These are phyloP conservation scores for Sonneratia caseolaris DNA, from an alignment of 345 rosid species.

Conservation along the genomic window DNA sequence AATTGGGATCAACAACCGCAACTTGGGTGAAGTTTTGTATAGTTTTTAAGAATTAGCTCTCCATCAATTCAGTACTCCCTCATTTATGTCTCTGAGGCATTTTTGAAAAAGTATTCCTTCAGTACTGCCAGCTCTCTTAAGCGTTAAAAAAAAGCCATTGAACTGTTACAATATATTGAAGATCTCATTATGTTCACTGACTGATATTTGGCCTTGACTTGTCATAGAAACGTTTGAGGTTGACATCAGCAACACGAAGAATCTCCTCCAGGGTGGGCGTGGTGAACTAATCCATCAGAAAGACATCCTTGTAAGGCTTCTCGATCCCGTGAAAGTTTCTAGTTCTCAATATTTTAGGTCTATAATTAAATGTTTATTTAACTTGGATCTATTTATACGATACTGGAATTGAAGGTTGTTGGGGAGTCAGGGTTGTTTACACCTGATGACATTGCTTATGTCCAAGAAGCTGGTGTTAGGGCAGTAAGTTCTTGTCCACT, in stretches of 20 bases:
- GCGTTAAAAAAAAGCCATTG: neutral
- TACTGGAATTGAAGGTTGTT: conserved; percentile 44
- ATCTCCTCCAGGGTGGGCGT: conserved; percentile 73
- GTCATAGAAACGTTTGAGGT: conserved; percentile 74
- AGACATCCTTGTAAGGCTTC: conserved; percentile 63
- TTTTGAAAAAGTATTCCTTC: neutral
- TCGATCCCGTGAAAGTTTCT: conserved; percentile 4
- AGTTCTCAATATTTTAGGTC: neutral
- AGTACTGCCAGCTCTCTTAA: too few species aligned
- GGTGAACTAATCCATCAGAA: conserved; percentile 59
- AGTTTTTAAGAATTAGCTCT: neutral
- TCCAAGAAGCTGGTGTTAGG: conserved; percentile 88
- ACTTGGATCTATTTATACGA: conserved; percentile 3
- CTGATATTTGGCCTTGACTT: conserved; percentile 6
- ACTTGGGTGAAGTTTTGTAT: conserved; percentile 45
- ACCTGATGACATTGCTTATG: conserved; percentile 66
- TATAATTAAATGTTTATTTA: neutral
- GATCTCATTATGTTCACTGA: neutral
- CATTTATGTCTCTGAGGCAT: neutral
- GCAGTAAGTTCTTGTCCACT: conserved; percentile 47
- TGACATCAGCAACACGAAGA: conserved; percentile 77
- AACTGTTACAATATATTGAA: neutral
- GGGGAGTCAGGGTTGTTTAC: conserved; percentile 89
- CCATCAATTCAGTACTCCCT: neutral
- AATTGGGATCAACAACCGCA: conserved; percentile 85